Conservation (phyloP, 2,329 filamentous ascomycete species). For the Ceratocystiopsis sp. region DNA sequence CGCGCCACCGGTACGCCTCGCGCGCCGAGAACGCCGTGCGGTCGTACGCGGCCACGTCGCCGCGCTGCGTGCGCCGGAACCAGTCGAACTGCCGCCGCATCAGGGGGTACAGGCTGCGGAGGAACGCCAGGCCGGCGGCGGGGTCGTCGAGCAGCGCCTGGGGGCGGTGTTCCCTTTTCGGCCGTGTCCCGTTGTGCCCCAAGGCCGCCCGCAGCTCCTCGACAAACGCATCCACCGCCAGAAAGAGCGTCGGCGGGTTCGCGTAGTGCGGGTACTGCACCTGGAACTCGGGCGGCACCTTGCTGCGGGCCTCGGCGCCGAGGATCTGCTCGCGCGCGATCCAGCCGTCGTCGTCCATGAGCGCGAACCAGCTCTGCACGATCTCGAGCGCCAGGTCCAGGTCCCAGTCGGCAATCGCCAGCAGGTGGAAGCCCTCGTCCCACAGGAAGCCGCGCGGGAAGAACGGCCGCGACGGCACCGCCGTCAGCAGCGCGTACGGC, state of each 20-base stretch:
- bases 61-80: slow-evolving; percentile 84
- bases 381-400: slow-evolving; percentile 75
- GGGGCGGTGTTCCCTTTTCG: slow-evolving; percentile 19
- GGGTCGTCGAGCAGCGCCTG: slow-evolving; percentile 47
- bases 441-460: slow-evolving; percentile 94
- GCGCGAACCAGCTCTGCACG: slow-evolving; percentile 84
- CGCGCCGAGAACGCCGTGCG: slow-evolving; percentile 74
- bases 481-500: slow-evolving; percentile 77
- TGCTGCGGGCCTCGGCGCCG: slow-evolving; percentile 78
- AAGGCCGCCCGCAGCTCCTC: slow-evolving; percentile 47
- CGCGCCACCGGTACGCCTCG: slow-evolving; percentile 90
- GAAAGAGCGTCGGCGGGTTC: slow-evolving; percentile 87
- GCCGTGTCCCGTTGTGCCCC: slow-evolving; percentile 23
- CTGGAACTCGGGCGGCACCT: slow-evolving; percentile 85
- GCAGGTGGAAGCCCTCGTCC: slow-evolving; percentile 93
- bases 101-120: slow-evolving; percentile 66
- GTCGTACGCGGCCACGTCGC: slow-evolving; percentile 83
- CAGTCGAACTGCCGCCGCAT: slow-evolving; percentile 82
- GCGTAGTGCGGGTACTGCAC: slow-evolving; percentile 94
- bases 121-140: slow-evolving; percentile 51
- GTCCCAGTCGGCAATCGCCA: slow-evolving; percentile 89
- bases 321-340: slow-evolving; percentile 94
- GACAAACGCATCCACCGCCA: slow-evolving; percentile 71
- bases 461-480: slow-evolving; percentile 82
- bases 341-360: slow-evolving; percentile 96